phyloP scores from a whole-genome alignment of 805 yeast species.

The Pichia cephalocereana region DNA sequence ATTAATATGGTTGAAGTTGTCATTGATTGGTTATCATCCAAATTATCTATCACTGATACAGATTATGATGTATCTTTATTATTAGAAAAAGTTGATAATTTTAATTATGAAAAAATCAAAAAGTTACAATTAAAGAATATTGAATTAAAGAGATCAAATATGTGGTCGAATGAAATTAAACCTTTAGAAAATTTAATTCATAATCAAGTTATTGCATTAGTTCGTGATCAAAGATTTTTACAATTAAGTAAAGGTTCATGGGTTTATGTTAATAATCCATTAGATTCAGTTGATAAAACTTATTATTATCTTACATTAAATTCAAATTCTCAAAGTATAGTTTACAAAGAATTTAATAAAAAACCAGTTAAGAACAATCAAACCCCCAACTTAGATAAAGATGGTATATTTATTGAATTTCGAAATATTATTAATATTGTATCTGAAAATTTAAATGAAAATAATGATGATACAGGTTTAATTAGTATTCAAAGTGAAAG shows the following conservation, averaged over 20 bases:
- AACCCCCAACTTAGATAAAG: conserved; percentile 53
- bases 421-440: conserved; percentile 42
- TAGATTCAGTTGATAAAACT: conserved; percentile 10
- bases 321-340: conserved; percentile 52
- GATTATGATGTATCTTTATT: conserved; percentile 5
- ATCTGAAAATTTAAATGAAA: conserved; percentile 33
- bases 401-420: conserved; percentile 42
- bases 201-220: conserved; percentile 57
- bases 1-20: conserved; percentile 2
- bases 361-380: conserved; percentile 19
- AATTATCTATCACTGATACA: background rate
- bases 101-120: conserved; percentile 42
- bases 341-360: conserved; percentile 49
- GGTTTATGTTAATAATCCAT: conserved; percentile 60
- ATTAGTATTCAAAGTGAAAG: conserved; percentile 48
- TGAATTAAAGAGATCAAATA: conserved; percentile 26
- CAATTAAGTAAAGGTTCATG: conserved; percentile 71
- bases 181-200: conserved; percentile 43
- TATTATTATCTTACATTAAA: conserved; percentile 51
- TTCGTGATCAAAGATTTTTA: conserved; percentile 64
- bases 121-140: conserved; percentile 40
- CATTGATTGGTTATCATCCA: conserved; percentile 5
- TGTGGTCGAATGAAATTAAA: conserved; percentile 38
- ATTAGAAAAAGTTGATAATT: conserved; percentile 10
- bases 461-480: conserved; percentile 30